These are phyloP conservation scores for Metarhizium anisopliae DNA, from an alignment of 2,329 filamentous ascomycete species.

Conservation along the genomic window DNA sequence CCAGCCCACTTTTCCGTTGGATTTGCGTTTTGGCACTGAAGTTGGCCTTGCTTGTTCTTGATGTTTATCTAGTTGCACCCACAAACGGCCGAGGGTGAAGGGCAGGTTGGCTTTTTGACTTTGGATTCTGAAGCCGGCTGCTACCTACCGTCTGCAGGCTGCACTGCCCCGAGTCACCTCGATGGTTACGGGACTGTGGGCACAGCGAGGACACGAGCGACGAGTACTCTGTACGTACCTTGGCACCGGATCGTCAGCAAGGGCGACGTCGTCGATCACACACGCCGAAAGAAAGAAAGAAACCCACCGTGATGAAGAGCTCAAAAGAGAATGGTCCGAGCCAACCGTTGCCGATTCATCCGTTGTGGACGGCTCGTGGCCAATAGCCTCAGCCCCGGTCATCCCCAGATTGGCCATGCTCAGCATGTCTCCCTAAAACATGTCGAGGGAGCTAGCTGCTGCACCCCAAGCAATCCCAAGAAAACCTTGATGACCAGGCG, in stretches of 20 bases:
- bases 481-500: conserved; percentile 1
- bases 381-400: conserved; percentile 5
- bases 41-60: background rate
- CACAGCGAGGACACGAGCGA: background rate
- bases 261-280: background rate
- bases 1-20: background rate
- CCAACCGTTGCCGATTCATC: conserved; percentile 6
- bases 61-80: background rate
- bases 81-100: background rate
- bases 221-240: background rate
- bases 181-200: background rate
- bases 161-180: too few species aligned
- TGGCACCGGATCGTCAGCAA: background rate
- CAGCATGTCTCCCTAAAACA: background rate
- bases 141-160: background rate
- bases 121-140: background rate
- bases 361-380: conserved; percentile 1
- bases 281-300: background rate
- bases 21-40: background rate
- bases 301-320: background rate
- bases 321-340: background rate
- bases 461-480: background rate
- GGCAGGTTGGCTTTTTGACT: background rate
- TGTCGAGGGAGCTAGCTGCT: too few species aligned
- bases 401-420: conserved; percentile 5